Evolutionary conservation across 1,284 basidiomycete species (phyloP).

Genomic region (Trametes polyzona): DNA sequence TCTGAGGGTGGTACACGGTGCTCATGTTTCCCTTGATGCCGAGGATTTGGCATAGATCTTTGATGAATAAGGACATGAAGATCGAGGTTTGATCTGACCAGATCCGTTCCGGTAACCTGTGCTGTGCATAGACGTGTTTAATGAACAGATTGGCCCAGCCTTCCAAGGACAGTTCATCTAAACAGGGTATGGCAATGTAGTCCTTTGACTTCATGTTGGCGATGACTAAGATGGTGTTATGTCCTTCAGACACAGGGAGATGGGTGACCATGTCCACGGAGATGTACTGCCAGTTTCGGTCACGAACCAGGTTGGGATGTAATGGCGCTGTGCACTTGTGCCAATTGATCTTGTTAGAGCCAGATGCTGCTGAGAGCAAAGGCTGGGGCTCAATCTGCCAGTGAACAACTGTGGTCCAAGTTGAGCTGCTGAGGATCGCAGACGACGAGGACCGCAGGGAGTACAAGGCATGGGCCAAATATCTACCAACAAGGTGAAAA

Average conservation of each 20-base stretch:
- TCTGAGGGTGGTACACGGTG: constrained; percentile 36
- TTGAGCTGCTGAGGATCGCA: too few species aligned
- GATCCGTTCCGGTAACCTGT: constrained; percentile 35
- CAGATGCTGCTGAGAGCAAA: too few species aligned
- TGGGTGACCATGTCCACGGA: constrained; percentile 42
- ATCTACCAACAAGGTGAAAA: too few species aligned
- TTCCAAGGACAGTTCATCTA: constrained; percentile 11
- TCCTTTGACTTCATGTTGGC: constrained; percentile 10
- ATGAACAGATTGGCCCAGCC: constrained; percentile 4
- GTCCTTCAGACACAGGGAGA: constrained; percentile 37
- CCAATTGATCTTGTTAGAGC: constrained; percentile 36
- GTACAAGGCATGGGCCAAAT: too few species aligned
- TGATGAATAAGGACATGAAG: constrained; percentile 32
- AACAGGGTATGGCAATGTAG: constrained; percentile 7
- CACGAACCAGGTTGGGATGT: background rate
- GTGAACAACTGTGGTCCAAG: too few species aligned
- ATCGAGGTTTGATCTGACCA: constrained; percentile 41
- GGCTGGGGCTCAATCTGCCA: too few species aligned
- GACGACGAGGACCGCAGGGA: too few species aligned
- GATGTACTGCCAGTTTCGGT: constrained; percentile 22
- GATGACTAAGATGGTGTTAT: constrained; percentile 30
- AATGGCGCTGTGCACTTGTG: constrained; percentile 38
- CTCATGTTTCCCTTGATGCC: constrained; percentile 15
- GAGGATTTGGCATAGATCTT: constrained; percentile 2
- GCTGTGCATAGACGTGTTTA: constrained; percentile 32